Evolutionary conservation across 1,284 basidiomycete species (phyloP).

Genomic region (Trichosporon inkin): DNA sequence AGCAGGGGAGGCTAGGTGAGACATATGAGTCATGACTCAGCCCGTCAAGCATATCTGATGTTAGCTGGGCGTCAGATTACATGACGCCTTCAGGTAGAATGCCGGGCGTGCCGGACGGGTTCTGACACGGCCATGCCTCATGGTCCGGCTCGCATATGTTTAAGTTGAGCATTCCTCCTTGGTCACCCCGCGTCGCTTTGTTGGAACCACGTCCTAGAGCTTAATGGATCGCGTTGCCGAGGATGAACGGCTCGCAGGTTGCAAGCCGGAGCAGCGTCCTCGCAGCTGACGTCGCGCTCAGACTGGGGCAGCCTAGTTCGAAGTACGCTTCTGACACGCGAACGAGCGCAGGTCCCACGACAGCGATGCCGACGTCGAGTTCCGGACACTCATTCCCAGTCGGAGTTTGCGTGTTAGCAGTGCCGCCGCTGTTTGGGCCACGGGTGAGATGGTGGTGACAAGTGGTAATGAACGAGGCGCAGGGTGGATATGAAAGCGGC

Average conservation of each 20-base stretch:
- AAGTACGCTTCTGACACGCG: too few relatives aligned
- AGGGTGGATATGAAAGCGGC: background rate
- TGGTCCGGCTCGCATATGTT: background rate
- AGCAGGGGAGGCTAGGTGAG: background rate
- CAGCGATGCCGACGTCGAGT: too few relatives aligned
- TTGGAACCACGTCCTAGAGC: background rate
- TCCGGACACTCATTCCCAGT: too few relatives aligned
- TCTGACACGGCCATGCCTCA: background rate
- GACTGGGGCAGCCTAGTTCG: too few relatives aligned
- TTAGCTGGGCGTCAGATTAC: background rate
- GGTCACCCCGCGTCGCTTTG: background rate
- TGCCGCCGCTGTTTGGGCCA: too few relatives aligned
- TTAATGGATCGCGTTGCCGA: background rate
- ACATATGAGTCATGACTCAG: background rate
- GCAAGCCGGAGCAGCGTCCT: too few relatives aligned
- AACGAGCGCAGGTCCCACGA: too few relatives aligned
- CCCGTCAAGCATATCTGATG: too few relatives aligned
- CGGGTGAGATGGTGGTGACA: background rate
- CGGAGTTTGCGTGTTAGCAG: too few relatives aligned
- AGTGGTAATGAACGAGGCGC: background rate
- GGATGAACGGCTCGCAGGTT: too few relatives aligned
- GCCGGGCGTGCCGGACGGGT: background rate
- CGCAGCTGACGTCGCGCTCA: too few relatives aligned
- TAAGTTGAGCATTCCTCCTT: conserved; percentile 5
- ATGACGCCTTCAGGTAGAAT: background rate